These are phyloP conservation scores for Tardiomyces depauwii DNA, from an alignment of 1,139 yeast genomes.

Conservation along the genomic window DNA sequence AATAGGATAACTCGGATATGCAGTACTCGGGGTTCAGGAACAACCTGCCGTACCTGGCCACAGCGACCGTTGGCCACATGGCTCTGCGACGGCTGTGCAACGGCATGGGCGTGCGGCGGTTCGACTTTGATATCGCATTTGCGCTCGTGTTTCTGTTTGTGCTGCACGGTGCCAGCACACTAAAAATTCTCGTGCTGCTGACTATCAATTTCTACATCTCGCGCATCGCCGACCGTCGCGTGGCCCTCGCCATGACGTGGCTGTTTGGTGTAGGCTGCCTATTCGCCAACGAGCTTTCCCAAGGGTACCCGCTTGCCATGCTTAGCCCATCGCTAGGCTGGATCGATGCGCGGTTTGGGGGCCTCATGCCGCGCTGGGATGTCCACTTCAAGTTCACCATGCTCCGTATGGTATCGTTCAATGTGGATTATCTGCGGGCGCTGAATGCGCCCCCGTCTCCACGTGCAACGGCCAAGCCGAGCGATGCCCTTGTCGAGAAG, in stretches of 20 bases:
- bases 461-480: conserved; percentile 1
- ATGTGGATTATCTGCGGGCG: conserved; percentile 48
- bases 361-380: conserved; percentile 87
- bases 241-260: conserved; percentile 41
- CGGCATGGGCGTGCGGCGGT: conserved; percentile 22
- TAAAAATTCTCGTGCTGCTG: conserved; percentile 52
- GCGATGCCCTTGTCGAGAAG: conserved; percentile 35
- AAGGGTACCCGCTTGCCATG: conserved; percentile 41
- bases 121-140: conserved; percentile 57
- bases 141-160: conserved; percentile 60
- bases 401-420: conserved; percentile 72
- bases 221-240: conserved; percentile 26
- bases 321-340: conserved; percentile 29
- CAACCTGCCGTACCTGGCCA: conserved; percentile 52
- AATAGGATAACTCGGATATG: conserved; percentile 60
- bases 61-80: conserved; percentile 45
- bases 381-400: conserved; percentile 87
- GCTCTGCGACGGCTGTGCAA: conserved; percentile 32
- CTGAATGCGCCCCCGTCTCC: conserved; percentile 7
- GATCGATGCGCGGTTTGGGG: conserved; percentile 38
- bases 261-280: conserved; percentile 61
- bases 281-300: conserved; percentile 62
- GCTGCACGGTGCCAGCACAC: conserved; percentile 67
- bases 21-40: conserved; percentile 86
- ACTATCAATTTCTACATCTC: conserved; percentile 45